Evolutionary conservation across 164 flowering plant species (phyloP), one percentile per base, ranked within the genome.

Genomic region (Cinnamomum micranthum): DNA sequence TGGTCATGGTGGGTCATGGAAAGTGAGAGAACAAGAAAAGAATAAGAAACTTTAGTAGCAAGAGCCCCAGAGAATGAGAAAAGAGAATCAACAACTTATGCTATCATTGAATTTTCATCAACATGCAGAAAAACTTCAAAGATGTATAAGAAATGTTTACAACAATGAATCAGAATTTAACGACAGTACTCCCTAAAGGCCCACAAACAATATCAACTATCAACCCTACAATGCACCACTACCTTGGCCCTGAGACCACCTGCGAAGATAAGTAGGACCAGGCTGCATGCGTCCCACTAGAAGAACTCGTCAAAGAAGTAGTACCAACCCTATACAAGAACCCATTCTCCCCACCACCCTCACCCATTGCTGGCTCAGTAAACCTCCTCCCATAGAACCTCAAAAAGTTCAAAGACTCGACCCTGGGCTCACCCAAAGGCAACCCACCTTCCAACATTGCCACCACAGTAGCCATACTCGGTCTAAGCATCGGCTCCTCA

Each of bases 401-500:
- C 55, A 76, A 66, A 33, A 76, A 76, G 65, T 71, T 65, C 63
- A 76, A 35, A 6, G 78, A 76, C 63, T 76, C 64, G 33, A 76
- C n/a, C 78, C 78, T 72, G 13, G 78, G 78, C 69, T 76, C 74
- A 22, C 50, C 27, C 55, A 76, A 5, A 6, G 31, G 52, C 2
- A 66, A 24, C 50, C 60, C 70, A 1, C 78, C 78, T 25, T 95
- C 97, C 73, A 95, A 67, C 98, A 95, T 92, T n/a, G 89, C 87
- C 51, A 90, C 94, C 74, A 91, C 92, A 72, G 63, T 83, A 19
- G 70, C 85, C 97, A 95, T 95, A 74, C 60, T 88, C 4, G 97
- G 98, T 77, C 98, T 83, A 23, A 88, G 58, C 24, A 63, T 41
- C 65, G 98, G 98, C 14, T 95, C 97, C 82, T 95, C 95, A 31